Evolutionary conservation across 495 filamentous ascomycete species (phyloP).

Genomic region (Hypoxylon trugodes): DNA sequence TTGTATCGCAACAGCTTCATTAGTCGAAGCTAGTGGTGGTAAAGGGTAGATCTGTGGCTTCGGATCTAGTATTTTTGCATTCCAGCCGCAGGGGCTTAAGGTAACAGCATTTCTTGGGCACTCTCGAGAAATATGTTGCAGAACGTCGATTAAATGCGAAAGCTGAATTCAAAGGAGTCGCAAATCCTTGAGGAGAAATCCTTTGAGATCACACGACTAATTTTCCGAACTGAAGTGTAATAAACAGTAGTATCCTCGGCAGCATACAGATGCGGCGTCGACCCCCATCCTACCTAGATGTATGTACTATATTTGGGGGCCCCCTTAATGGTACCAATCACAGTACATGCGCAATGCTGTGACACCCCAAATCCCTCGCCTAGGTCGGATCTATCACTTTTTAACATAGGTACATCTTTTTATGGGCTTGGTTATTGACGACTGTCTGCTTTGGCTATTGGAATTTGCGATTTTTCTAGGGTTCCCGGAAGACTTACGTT

Average conservation of each 20-base stretch:
- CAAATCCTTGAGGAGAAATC: neutral
- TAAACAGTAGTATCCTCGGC: neutral
- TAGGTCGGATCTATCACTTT: no score
- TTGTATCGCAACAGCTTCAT: neutral
- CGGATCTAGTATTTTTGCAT: neutral
- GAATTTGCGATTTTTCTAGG: no score
- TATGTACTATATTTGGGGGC: no score
- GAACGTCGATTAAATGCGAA: constrained; percentile 2
- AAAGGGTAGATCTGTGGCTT: neutral
- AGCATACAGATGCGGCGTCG: no score
- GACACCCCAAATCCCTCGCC: no score
- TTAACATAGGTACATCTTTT: no score
- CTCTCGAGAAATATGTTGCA: neutral
- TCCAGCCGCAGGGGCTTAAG: neutral
- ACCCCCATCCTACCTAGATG: no score
- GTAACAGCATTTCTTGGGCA: neutral
- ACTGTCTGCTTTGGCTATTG: no score
- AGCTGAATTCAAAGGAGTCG: constrained; percentile 2
- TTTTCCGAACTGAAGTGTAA: neutral
- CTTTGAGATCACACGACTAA: neutral
- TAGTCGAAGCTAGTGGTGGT: neutral
- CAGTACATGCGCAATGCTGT: no score
- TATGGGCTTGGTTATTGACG: no score
- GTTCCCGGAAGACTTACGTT: no score
- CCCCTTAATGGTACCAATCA: no score